Percentiles rank a stretch among this genome's conserved stretches.
These are phyloP conservation scores for Cryptococcus sp. DNA, from an alignment of 1,284 basidiomycete genomes.

Conservation along the genomic window DNA sequence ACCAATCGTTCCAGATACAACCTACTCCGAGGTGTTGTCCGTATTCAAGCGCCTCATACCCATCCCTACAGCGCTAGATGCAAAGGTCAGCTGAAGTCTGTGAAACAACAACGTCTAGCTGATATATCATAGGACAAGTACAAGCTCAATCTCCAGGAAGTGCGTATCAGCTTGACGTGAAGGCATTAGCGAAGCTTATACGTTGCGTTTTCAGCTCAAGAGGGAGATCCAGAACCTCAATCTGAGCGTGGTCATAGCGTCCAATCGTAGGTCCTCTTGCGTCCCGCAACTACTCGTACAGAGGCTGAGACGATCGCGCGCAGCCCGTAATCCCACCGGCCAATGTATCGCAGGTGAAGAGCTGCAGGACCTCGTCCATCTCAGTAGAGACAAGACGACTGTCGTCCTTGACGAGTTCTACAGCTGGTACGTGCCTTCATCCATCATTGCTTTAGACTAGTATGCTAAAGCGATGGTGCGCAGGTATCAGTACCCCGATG, in stretches of 20 bases:
- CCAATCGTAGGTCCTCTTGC: slow-evolving; percentile 59
- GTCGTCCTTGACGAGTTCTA: slow-evolving; percentile 82
- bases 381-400: slow-evolving; percentile 71
- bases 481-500: slow-evolving; percentile 80
- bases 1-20: slow-evolving; percentile 36
- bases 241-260: slow-evolving; percentile 80
- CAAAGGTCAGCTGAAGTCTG: slow-evolving; percentile 10
- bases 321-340: slow-evolving; percentile 65
- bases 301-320: background rate
- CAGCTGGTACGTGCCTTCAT: slow-evolving; percentile 26
- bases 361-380: slow-evolving; percentile 72
- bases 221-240: slow-evolving; percentile 77
- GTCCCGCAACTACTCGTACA: no score
- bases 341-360: slow-evolving; percentile 74
- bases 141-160: slow-evolving; percentile 66
- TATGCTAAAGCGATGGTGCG: background rate
- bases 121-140: slow-evolving; percentile 65
- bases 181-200: background rate
- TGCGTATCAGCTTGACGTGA: slow-evolving; percentile 1
- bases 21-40: slow-evolving; percentile 68
- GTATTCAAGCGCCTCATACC: slow-evolving; percentile 88
- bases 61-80: slow-evolving; percentile 67
- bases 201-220: slow-evolving; percentile 49
- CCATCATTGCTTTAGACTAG: background rate
- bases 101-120: slow-evolving; percentile 29